phyloP scores from a whole-genome alignment of 441 rosid species.

The Populus hybrid region DNA sequence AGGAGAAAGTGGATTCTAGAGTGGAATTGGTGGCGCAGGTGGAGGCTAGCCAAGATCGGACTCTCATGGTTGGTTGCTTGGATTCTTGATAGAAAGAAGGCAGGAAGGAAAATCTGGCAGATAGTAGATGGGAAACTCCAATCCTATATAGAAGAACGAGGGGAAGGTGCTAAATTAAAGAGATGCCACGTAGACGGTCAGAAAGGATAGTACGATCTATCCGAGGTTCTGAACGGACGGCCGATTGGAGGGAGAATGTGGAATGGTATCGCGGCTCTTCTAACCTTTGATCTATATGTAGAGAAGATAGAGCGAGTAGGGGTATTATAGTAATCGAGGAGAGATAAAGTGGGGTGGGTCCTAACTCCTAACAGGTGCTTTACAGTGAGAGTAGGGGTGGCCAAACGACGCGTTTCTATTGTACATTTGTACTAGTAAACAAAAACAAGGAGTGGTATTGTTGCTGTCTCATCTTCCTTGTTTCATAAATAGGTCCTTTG shows the following conservation, averaged over 20 bases:
- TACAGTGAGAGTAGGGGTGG: background rate
- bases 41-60: slow-evolving; percentile 37
- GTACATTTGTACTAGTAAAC: background rate
- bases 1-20: slow-evolving; percentile 23
- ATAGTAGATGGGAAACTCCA: background rate
- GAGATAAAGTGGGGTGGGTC: background rate
- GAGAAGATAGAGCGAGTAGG: background rate
- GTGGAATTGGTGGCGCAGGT: slow-evolving; percentile 20
- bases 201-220: slow-evolving; percentile 18
- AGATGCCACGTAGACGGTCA: slow-evolving; percentile 16
- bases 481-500: background rate
- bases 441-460: background rate
- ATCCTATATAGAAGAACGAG: background rate
- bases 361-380: background rate
- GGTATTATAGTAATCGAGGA: background rate
- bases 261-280: background rate
- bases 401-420: background rate
- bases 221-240: slow-evolving; percentile 15
- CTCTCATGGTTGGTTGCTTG: background rate
- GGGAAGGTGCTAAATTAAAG: background rate
- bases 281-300: background rate
- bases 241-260: background rate
- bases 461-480: background rate
- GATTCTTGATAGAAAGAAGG: background rate
- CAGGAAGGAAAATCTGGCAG: background rate